Evolutionary conservation across 495 filamentous ascomycete species (phyloP), one percentile per base, ranked within the genome.

Genomic region (Penicillium maclennaniae): DNA sequence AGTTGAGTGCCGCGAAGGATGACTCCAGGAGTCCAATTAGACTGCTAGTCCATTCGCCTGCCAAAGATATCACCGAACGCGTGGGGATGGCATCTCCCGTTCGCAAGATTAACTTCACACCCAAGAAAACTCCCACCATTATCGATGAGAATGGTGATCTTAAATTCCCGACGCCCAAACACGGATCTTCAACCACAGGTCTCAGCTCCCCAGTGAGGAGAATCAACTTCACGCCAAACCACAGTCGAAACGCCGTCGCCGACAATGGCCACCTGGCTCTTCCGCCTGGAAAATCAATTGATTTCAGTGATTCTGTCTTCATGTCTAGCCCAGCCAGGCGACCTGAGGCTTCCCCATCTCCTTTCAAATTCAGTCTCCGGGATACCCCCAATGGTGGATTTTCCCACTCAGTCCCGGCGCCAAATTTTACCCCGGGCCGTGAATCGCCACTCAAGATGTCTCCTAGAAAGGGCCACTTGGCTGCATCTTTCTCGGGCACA

Each of bases 261-360:
- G 60, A 65, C 10, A 56, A 56, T 51, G 66, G 59, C 16, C 56
- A 63, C 41, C 47, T 65, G 9, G 50, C 60, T 9, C 53, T 70
- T 39, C 61, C 61, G 0, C 50, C 61, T 31, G 67, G 60, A 10
- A 71, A 67, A 46, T 51, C 65, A 0, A 52, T 74, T 14, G 66
- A 71, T 34, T 71, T 73, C 43, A 70, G 56, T 16, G 70, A 73
- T 7, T 67, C 71, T 0, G 37, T 62, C 10, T 66, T 77, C 26
- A 70, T 79, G 65, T 74, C 69, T 25, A 81, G 76, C 50, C 79
- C 80, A 31, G 75, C 79, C 12, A 67, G 71, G 42, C 69, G 78
- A 34, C 76, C 75, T 3, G 71, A 79, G 7, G 59, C 72, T 7
- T 81, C 63, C 6, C 76, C 72, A 6, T 81, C 63, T 7, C 76